Evolutionary conservation across 2,329 filamentous ascomycete species (phyloP).

Genomic region (Neophaeococcomyces aloes): DNA sequence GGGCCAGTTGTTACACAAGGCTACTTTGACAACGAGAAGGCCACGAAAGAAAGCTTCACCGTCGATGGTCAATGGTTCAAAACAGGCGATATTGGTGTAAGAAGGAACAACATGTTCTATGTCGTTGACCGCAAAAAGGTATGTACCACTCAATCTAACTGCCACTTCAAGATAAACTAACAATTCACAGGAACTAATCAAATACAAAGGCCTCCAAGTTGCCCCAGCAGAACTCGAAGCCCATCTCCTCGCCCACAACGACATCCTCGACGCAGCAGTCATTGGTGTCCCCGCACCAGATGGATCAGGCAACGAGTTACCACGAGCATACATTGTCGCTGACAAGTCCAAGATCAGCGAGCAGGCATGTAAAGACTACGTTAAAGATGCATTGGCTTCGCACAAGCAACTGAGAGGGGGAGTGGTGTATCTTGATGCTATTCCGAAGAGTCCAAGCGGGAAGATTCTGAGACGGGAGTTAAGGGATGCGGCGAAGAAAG

Average conservation of each 20-base stretch:
- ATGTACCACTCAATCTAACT: constrained; percentile 5
- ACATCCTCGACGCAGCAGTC: constrained; percentile 37
- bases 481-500: constrained; percentile 24
- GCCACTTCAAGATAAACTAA: constrained; percentile 34
- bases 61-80: constrained; percentile 68
- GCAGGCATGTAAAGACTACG: constrained; percentile 26
- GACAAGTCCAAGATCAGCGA: constrained; percentile 20
- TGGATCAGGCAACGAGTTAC: constrained; percentile 29
- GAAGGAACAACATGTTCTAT: constrained; percentile 71
- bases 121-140: constrained; percentile 75
- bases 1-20: constrained; percentile 40
- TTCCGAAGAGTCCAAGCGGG: constrained; percentile 31
- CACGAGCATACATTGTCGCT: constrained; percentile 36
- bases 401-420: constrained; percentile 30
- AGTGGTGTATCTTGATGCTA: constrained; percentile 27
- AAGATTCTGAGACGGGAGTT: constrained; percentile 30
- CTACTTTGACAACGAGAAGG: constrained; percentile 21
- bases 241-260: constrained; percentile 31
- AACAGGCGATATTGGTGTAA: constrained; percentile 75
- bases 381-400: constrained; percentile 23
- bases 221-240: constrained; percentile 41
- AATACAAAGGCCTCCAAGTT: constrained; percentile 50
- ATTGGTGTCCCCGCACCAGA: constrained; percentile 31
- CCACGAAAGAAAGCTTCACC: constrained; percentile 22
- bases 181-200: constrained; percentile 31